These are phyloP conservation scores for Parastagonospora nodorum DNA, from an alignment of 2,329 filamentous ascomycete genomes.

Conservation along the genomic window DNA sequence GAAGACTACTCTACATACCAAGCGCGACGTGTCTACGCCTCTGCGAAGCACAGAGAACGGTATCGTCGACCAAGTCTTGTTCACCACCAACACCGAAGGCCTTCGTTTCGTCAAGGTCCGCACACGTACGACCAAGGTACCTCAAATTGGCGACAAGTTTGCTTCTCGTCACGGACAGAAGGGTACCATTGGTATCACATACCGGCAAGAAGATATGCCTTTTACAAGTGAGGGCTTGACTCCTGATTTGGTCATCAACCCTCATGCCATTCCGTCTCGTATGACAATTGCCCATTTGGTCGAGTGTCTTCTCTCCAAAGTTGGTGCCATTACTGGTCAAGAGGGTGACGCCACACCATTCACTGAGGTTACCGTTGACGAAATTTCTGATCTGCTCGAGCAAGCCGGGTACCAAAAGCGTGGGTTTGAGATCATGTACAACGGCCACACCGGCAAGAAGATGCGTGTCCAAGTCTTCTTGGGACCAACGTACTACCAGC, in stretches of 20 bases:
- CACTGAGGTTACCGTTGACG: constrained; percentile 95
- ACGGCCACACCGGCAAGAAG: constrained; percentile 95
- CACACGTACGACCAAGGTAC: constrained; percentile 95
- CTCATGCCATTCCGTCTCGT: constrained; percentile 98
- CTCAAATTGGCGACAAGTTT: constrained; percentile 99
- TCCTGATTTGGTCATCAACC: constrained; percentile 98
- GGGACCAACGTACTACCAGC: constrained; percentile 97
- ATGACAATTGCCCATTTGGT: constrained; percentile 99
- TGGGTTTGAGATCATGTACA: constrained; percentile 98
- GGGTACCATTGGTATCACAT: constrained; percentile 98
- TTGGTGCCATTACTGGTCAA: constrained; percentile 88
- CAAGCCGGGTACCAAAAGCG: constrained; percentile 94
- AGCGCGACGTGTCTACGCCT: constrained; percentile 94
- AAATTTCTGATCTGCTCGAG: constrained; percentile 82
- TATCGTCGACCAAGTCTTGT: constrained; percentile 89
- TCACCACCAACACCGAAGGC: constrained; percentile 94
- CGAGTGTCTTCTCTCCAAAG: constrained; percentile 96
- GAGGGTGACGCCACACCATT: constrained; percentile 98
- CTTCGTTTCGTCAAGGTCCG: constrained; percentile 96
- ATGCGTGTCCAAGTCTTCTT: constrained; percentile 94
- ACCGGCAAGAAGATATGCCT: constrained; percentile 97
- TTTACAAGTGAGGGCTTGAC: constrained; percentile 90
- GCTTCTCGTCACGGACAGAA: constrained; percentile 99
- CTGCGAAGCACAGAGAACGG: constrained; percentile 94
- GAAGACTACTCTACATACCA: constrained; percentile 85